Evolutionary conservation across 352 stramenopile genomes (phyloP), one percentile per base, ranked within the genome.

Genomic region (Globisporangium parvum): DNA sequence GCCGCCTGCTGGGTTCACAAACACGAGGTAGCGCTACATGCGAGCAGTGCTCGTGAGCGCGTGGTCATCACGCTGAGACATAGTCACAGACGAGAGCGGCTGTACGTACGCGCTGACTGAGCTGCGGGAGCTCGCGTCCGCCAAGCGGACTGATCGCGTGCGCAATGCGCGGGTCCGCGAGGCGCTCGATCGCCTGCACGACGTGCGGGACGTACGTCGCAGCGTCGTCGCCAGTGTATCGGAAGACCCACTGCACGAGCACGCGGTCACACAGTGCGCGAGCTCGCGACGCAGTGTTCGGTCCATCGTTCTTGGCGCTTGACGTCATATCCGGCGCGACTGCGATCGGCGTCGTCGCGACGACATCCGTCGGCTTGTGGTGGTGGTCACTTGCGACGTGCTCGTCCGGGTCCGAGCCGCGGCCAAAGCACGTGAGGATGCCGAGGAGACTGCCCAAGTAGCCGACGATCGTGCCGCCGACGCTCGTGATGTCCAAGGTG

Each of bases 1-100:
- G 14, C 81, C 81, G 48, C 79, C 70, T 53, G 73, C 71, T 12
- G 81, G 79, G 51, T 89, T 90, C 47, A 92, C 72, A 50, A 88
- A 60, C 23, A 87, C 69, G 35, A 87, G 53, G 59, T 81, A 89
- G 69, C 77, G 74, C 56, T 68, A 42, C 56, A 48, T 5, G 31
- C 31, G 31, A 37, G 31, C 31, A 10, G 31, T 37, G 31, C 31
- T 12, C 31, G 8, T 37, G 31, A 37, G 6, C 31, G 12, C 6
- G 12, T 8, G 6, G 42, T 28, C 51, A 49, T 26, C 18, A 47
- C 12, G 39, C n/a, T 10, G 57, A 44, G 37, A 52, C 26, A 58
- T 50, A 46, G 10, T 10, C 31, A 14, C 10, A 12, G 1, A 8
- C 1, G 12, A 11, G 31, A 37, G 31, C 31, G 2, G 12, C 5